Conservation (phyloP, 345 rosid species). For the Clausena lansium region DNA sequence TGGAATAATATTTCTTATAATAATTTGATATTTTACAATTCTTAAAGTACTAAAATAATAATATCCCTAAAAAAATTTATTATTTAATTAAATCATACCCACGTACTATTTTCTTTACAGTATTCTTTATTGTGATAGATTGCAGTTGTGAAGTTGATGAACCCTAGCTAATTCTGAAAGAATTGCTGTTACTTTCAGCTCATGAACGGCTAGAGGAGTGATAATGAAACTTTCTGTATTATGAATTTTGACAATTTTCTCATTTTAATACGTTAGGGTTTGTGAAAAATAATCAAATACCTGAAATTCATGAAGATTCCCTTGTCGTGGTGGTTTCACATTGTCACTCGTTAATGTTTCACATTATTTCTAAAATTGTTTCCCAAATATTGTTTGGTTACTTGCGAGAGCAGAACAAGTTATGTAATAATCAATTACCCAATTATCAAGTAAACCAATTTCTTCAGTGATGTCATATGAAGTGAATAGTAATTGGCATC, state of each 20-base stretch:
- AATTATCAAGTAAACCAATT: background rate
- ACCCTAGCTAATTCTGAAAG: no score
- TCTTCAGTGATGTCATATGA: background rate
- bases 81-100: no score
- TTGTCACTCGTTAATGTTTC: background rate
- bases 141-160: no score
- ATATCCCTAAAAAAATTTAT: no score
- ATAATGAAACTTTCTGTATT: no score
- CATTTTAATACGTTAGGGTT: background rate
- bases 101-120: no score
- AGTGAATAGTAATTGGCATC: background rate
- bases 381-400: background rate
- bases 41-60: no score
- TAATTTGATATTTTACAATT: no score
- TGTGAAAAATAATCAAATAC: background rate
- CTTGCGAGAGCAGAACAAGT: constrained; percentile 9
- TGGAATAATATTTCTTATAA: no score
- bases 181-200: background rate
- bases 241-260: background rate
- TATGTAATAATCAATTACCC: background rate
- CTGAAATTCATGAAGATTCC: background rate
- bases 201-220: background rate
- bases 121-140: no score
- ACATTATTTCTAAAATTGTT: background rate
- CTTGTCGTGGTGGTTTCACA: background rate